Conservation (phyloP, 495 filamentous ascomycete species). For the Trichoderma orchidacearum region DNA sequence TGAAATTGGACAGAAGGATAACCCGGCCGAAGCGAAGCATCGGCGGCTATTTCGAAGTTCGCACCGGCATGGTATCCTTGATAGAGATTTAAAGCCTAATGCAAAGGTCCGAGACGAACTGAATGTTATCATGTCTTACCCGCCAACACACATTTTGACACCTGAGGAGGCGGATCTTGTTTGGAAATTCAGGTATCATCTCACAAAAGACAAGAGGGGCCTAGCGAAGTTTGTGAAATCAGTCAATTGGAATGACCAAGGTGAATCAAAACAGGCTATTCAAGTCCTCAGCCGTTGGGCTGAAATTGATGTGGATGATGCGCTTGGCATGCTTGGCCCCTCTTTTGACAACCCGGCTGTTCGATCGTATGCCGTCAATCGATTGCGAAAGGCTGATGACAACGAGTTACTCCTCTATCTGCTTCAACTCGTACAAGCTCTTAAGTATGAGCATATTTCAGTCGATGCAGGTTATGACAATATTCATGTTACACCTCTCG, state of each 20-base stretch:
- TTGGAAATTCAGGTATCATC: slow-evolving; percentile 91
- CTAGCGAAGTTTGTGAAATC: slow-evolving; percentile 97
- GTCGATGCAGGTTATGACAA: neutral
- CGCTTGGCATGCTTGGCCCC: slow-evolving; percentile 84
- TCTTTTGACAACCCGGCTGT: slow-evolving; percentile 81
- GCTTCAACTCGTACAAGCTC: slow-evolving; percentile 85
- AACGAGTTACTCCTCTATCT: slow-evolving; percentile 88
- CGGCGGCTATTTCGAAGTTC: slow-evolving; percentile 73
- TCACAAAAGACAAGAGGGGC: slow-evolving; percentile 84
- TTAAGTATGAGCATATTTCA: slow-evolving; percentile 82
- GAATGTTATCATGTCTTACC: slow-evolving; percentile 81
- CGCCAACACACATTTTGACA: slow-evolving; percentile 75
- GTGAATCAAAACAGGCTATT: slow-evolving; percentile 76
- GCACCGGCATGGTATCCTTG: slow-evolving; percentile 81
- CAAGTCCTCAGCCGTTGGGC: slow-evolving; percentile 90
- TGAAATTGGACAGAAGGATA: slow-evolving; percentile 75
- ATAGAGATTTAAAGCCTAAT: slow-evolving; percentile 89
- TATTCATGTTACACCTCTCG: slow-evolving; percentile 74
- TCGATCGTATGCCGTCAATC: slow-evolving; percentile 83
- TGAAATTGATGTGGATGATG: slow-evolving; percentile 94
- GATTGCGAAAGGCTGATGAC: slow-evolving; percentile 83
- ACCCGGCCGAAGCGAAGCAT: slow-evolving; percentile 93
- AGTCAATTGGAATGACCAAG: slow-evolving; percentile 81
- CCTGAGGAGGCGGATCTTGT: slow-evolving; percentile 89
- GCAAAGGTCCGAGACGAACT: slow-evolving; percentile 92